These are phyloP conservation scores for Cnidoscolus chayamansa DNA, from an alignment of 441 rosid species.

Conservation along the genomic window DNA sequence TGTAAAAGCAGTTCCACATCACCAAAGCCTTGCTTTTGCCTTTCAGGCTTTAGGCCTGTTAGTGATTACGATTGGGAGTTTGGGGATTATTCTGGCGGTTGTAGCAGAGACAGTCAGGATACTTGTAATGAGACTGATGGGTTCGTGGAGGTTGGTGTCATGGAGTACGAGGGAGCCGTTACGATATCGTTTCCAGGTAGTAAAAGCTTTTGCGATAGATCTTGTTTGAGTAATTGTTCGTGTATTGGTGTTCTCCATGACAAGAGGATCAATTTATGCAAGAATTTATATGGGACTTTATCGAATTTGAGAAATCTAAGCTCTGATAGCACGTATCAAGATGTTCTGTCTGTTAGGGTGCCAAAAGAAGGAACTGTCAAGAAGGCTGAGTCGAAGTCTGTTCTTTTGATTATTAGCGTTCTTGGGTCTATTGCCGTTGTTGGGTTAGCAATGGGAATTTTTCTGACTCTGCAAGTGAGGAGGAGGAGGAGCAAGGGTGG, in stretches of 20 bases:
- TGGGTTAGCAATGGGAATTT: constrained; percentile 31
- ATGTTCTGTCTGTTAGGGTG: constrained; percentile 46
- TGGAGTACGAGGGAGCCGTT: constrained; percentile 40
- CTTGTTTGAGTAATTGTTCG: constrained; percentile 59
- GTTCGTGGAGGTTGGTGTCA: constrained; percentile 47
- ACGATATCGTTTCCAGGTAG: constrained; percentile 36
- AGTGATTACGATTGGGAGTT: constrained; percentile 47
- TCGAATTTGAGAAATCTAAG: constrained; percentile 55
- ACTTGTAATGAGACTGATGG: constrained; percentile 40
- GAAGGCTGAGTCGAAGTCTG: constrained; percentile 34
- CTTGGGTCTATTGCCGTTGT: constrained; percentile 47
- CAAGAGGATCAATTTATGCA: constrained; percentile 44
- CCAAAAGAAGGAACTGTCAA: constrained; percentile 32
- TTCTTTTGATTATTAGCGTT: constrained; percentile 47
- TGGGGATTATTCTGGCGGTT: constrained; percentile 52
- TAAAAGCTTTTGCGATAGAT: constrained; percentile 45
- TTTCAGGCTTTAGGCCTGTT: constrained; percentile 53
- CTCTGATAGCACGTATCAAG: constrained; percentile 28
- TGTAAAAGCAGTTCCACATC: constrained; percentile 31
- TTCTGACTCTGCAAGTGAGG: constrained; percentile 39
- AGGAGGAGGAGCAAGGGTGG: constrained; percentile 36
- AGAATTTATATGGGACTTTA: constrained; percentile 49
- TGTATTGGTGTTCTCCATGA: constrained; percentile 63
- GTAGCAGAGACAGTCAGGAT: constrained; percentile 38
- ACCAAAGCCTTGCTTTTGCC: constrained; percentile 50